Evolutionary conservation across 2,329 filamentous ascomycete genomes (phyloP).

Genomic region (Madurella fahalii): DNA sequence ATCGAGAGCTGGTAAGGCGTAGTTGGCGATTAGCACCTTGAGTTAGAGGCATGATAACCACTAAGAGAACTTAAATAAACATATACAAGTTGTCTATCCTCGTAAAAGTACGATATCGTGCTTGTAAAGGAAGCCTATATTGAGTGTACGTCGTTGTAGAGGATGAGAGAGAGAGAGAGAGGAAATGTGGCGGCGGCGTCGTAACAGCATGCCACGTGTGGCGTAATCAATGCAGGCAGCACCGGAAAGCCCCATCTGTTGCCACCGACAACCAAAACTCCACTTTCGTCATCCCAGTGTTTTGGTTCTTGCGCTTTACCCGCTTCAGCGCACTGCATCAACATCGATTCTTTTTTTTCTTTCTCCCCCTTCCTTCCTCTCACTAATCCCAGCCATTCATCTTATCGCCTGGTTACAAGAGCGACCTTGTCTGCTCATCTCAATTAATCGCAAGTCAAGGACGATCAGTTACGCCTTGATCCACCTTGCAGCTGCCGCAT

Average conservation of each 20-base stretch:
- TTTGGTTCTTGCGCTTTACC: conserved; percentile 11
- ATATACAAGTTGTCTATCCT: too few species aligned
- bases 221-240: conserved; percentile 8
- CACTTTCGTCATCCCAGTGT: conserved; percentile 20
- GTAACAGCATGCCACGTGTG: background rate
- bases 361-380: background rate
- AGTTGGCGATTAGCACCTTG: too few species aligned
- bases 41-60: too few species aligned
- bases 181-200: too few species aligned
- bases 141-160: too few species aligned
- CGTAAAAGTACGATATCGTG: too few species aligned
- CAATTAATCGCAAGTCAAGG: background rate
- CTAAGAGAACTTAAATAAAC: too few species aligned
- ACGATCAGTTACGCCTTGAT: background rate
- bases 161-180: too few species aligned
- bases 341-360: conserved; percentile 13
- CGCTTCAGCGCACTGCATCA: conserved; percentile 7
- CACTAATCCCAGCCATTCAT: background rate
- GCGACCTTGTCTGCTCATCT: background rate
- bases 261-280: conserved; percentile 26
- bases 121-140: too few species aligned
- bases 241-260: conserved; percentile 16
- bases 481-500: conserved; percentile 1
- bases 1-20: too few species aligned
- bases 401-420: background rate